phyloP scores from a whole-genome alignment of 1,284 basidiomycete species.

The Stereum hirsutum region DNA sequence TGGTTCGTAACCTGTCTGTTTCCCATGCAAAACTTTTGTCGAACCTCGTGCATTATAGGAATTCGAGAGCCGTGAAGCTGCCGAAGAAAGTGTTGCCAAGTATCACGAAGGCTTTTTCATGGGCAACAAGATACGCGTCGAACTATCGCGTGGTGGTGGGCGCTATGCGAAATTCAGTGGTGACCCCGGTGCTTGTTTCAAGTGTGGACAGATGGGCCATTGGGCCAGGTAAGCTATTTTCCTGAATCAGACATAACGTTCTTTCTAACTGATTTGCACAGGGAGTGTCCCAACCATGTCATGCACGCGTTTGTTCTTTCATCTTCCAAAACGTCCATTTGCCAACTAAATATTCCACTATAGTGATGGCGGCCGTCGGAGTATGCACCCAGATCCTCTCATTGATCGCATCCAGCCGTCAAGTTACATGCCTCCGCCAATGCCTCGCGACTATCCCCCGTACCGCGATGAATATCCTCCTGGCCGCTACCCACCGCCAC shows the following conservation, averaged over 20 bases:
- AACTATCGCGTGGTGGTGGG: conserved; percentile 73
- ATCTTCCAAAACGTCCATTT: conserved; percentile 1
- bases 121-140: conserved; percentile 83
- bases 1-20: conserved; percentile 40
- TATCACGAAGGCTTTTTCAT: conserved; percentile 82
- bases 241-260: conserved; percentile 3
- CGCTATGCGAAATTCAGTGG: conserved; percentile 67
- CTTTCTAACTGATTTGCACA: conserved; percentile 18
- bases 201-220: conserved; percentile 72
- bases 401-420: conserved; percentile 45
- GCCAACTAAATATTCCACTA: conserved; percentile 7
- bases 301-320: conserved; percentile 23
- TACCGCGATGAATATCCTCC: conserved; percentile 47
- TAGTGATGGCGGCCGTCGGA: conserved; percentile 16
- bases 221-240: conserved; percentile 64
- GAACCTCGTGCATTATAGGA: conserved; percentile 36
- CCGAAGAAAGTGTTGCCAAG: conserved; percentile 76
- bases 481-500: conserved; percentile 27
- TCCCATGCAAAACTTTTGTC: conserved; percentile 1
- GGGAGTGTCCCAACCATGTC: conserved; percentile 64
- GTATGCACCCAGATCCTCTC: conserved; percentile 25
- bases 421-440: conserved; percentile 32
- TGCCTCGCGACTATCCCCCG: conserved; percentile 32
- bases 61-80: conserved; percentile 71
- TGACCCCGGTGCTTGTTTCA: conserved; percentile 80